Percentiles rank a stretch among this genome's conserved stretches.
Evolutionary conservation across 2,329 filamentous ascomycete genomes (phyloP).

Genomic region (Fusarium humuli): DNA sequence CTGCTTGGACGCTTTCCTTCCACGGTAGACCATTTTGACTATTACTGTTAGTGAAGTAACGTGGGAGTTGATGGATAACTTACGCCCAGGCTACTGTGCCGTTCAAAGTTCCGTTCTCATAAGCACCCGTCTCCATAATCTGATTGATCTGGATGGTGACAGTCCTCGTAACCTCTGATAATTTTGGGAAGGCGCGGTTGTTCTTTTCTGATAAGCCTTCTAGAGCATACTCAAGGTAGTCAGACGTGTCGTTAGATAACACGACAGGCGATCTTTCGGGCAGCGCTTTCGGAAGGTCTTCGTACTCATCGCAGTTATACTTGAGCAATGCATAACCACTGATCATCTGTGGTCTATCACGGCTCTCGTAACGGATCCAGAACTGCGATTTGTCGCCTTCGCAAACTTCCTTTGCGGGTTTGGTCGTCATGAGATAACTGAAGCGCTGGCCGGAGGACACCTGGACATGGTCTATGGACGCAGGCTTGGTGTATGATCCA

Average conservation of each 20-base stretch:
- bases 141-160: conserved; percentile 61
- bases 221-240: conserved; percentile 60
- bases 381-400: neutral
- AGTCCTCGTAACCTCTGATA: conserved; percentile 62
- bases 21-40: conserved; percentile 30
- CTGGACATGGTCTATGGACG: conserved; percentile 9
- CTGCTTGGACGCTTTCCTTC: conserved; percentile 32
- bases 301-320: conserved; percentile 3
- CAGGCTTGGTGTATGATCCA: conserved; percentile 28
- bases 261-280: conserved; percentile 39
- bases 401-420: neutral
- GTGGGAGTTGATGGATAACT: accelerated
- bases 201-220: neutral
- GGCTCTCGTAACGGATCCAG: conserved; percentile 35
- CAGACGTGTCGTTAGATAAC: conserved; percentile 50
- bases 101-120: conserved; percentile 29
- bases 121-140: conserved; percentile 49
- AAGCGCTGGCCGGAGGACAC: conserved; percentile 27
- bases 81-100: conserved; percentile 35
- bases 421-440: conserved; percentile 25
- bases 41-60: neutral
- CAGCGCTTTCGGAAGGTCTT: conserved; percentile 3
- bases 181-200: conserved; percentile 49
- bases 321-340: conserved; percentile 24
- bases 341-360: conserved; percentile 24